Base-by-base conservation (phyloP, 352 stramenopile genomes). In the Pythium sukuiense region DNA sequence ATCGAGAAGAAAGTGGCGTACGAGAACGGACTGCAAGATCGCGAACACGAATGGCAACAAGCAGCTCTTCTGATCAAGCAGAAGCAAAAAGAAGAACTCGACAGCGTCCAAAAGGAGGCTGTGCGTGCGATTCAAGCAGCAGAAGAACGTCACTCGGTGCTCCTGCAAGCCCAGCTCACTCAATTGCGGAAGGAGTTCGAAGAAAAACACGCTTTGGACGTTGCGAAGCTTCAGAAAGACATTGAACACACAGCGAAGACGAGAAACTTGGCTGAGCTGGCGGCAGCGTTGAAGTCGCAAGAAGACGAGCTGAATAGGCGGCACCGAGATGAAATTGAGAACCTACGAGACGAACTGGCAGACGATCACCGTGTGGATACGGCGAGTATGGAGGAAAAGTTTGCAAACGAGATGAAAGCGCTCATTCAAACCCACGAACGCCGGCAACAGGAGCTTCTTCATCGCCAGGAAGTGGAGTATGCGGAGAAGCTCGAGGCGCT, bases 1-100 rank as follows among this genome's bases (percentile, higher is more conserved):
- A 59, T 80, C 6, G 85, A 93, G 26, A 91, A 85, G 48, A 80
- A 80, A 26, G 63, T 76, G 5, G 65, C 73, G 27, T 93, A 93
- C 59, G 77, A 86, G 5, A 76, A 72, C 63, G 85, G 85, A 0
- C n/a, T 84, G 8, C 70, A 82, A 41, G 85, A 93, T 67, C 83
- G 85, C 1, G 85, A 93, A 59, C 77, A 70, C 11, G 83, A 92
- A 46, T 93, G 85, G 85, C 85, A 92, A 57, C 77, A 87, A 48
- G 85, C 85, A 3, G 85, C 85, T 2, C 18, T 71, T 5, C 74
- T 88, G 55, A 92, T 93, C 64, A 93, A 93, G 56, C 75, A 78
- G 16, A 80, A 82, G 35, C 85, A 93, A 39, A 84, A 87, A 27
- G 80, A 91, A 37, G 83, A 91, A 61, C 68, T 93, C 12, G 71